Evolutionary conservation across 805 yeast species (phyloP), one percentile per base, ranked within the genome.

Genomic region (Wickerhamiella qilinensis): DNA sequence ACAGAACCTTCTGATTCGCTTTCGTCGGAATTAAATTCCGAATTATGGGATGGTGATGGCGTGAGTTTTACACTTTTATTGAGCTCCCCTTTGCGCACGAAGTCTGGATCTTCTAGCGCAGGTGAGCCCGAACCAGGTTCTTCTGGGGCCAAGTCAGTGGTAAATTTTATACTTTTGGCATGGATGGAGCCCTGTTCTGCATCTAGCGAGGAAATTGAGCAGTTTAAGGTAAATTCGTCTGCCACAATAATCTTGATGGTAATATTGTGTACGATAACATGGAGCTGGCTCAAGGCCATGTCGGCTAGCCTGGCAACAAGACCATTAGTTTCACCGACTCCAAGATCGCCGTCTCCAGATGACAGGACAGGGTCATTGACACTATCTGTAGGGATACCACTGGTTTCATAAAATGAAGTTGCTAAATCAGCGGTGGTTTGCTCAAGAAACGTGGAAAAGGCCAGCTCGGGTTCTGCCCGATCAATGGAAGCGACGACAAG

Each of bases 241-340:
- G 7, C 33, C 15, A 30, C 14, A 17, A 30, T 18, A 14, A n/a
- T 7, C 17, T 30, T 18, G 6, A 30, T 6, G 5, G 6, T 15
- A 7, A 18, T 11, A 16, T n/a, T n/a, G 9, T 5, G 6, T 5
- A 30, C 9, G 14, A 6, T 16, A 11, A 54, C 35, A 15, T 43
- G 41, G 9, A 59, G 42, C 41, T 62, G 64, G 1, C 58, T 43
- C 20, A 58, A 38, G 6, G 58, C 58, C 11, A 55, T 43, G 40
- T 67, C 70, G 14, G 63, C 67, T 34, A 71, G 36, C 18, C 39
- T 38, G 9, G 54, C 28, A 22, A 52, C 44, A 20, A 58, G 38
- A 9, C 51, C 41, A 3, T 47, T 42, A 35, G 48, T 45, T 17
- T 57, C 60, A 11, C 59, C 58, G 6, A 48, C 39, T 11, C 59